Evolutionary conservation across 1,284 basidiomycete genomes (phyloP).

Genomic region (Leucoagaricus sp.): DNA sequence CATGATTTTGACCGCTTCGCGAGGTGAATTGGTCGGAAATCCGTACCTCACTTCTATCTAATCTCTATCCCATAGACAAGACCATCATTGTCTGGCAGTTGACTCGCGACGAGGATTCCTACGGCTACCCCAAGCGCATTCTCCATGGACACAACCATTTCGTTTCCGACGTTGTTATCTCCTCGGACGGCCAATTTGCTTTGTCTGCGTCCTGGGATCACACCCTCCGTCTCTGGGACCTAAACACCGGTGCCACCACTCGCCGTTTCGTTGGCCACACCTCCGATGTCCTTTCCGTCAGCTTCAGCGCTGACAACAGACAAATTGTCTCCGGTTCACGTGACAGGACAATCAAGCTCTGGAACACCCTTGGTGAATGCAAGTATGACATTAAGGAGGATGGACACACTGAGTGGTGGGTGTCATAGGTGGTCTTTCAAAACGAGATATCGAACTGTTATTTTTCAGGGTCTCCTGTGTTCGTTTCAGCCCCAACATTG

Average conservation of each 20-base stretch:
- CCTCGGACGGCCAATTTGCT: constrained; percentile 99
- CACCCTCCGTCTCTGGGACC: constrained; percentile 98
- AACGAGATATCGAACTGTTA: constrained; percentile 6
- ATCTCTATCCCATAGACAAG: constrained; percentile 74
- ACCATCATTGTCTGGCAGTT: constrained; percentile 99
- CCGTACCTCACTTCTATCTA: constrained; percentile 30
- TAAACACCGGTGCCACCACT: constrained; percentile 93
- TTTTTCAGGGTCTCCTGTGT: constrained; percentile 92
- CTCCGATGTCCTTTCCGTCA: constrained; percentile 96
- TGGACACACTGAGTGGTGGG: constrained; percentile 93
- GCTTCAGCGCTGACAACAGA: constrained; percentile 96
- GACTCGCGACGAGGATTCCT: constrained; percentile 91
- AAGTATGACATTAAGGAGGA: constrained; percentile 99
- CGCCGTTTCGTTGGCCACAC: constrained; percentile 98
- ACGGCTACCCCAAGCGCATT: constrained; percentile 96
- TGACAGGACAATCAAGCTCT: constrained; percentile 98
- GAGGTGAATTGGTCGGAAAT: constrained; percentile 56
- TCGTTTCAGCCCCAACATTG: constrained; percentile 97
- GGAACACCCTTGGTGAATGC: constrained; percentile 99
- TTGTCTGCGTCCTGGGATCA: constrained; percentile 99
- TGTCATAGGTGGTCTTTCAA: constrained; percentile 12
- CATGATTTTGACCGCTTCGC: constrained; percentile 95
- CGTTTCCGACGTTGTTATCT: constrained; percentile 98
- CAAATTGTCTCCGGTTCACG: constrained; percentile 99
- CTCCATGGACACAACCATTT: constrained; percentile 99